These are phyloP conservation scores for Pochonia chlamydosporia DNA, from an alignment of 2,329 filamentous ascomycete genomes.

Conservation along the genomic window DNA sequence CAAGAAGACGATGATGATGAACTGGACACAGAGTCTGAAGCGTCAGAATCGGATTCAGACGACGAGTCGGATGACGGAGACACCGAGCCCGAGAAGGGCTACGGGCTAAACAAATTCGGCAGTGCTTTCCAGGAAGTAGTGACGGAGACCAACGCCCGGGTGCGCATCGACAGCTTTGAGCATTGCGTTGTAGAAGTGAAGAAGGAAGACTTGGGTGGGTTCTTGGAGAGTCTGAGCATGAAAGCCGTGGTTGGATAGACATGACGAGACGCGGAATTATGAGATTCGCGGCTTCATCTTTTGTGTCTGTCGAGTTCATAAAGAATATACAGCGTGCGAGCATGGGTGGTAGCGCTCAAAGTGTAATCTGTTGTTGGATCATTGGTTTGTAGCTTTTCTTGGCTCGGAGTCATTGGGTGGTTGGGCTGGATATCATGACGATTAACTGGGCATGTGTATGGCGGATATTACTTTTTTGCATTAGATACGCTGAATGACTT, in stretches of 20 bases:
- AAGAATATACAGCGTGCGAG: not conserved
- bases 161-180: conserved; percentile 94
- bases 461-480: conserved; percentile 5
- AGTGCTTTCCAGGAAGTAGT: conserved; percentile 95
- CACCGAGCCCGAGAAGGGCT: conserved; percentile 52
- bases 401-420: not conserved
- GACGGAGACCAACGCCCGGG: conserved; percentile 79
- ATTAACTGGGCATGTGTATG: not conserved
- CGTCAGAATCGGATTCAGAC: conserved; percentile 36
- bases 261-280: not conserved
- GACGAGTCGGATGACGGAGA: conserved; percentile 49
- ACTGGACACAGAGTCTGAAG: conserved; percentile 37
- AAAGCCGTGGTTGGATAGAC: conserved; percentile 71
- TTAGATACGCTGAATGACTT: conserved; percentile 5
- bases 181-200: conserved; percentile 96
- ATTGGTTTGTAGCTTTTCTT: not conserved
- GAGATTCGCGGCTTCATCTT: not conserved
- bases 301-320: not conserved
- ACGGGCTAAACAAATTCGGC: conserved; percentile 84
- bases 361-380: not conserved
- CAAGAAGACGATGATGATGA: conserved; percentile 47
- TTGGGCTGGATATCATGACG: not conserved
- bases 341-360: not conserved
- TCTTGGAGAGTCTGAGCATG: conserved; percentile 86
- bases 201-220: conserved; percentile 87